Evolutionary conservation across 2,329 filamentous ascomycete genomes (phyloP), one percentile per base, ranked within the genome.

Genomic region (Cytospora leucostoma): DNA sequence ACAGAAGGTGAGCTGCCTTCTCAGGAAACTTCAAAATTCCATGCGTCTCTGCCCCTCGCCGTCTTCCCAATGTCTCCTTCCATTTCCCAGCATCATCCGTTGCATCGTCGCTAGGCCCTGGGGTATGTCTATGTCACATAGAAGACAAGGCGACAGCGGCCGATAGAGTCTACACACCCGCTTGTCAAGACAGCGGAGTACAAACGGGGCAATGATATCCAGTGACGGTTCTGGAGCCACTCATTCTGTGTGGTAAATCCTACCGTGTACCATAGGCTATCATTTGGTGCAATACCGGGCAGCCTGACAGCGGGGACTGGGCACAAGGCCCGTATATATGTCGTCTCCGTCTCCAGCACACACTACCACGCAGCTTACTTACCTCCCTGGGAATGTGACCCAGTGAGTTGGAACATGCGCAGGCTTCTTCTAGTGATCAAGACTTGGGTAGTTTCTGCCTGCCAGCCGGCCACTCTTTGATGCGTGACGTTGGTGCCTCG

Each of bases 1-100:
- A 73, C 86, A 89, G 75, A 89, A 88, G 79, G 87, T 86, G 71
- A 78, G 82, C 47, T 27, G 21, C 33, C 15, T n/a, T 59, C 49
- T 53, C 19, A 10, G 13, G 11, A 33, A 19, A 7, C 2, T 49
- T 19, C 56, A 49, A 55, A 55, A 37, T 44, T 27, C 33, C 15
- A 35, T 50, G 32, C 32, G 35, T 38, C 38, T 52, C 47, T 38
- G 13, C 35, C 58, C 35, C n/a, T 44, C 40, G n/a, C 10, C 17
- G 5, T 10, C 44, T 11, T 7, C 44, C n/a, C n/a, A 8, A 11
- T 21, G n/a, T 47, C 21, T 21, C 10, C 7, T 47, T 11, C 8
- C 44, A 7, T 47, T 7, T 13, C 10, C 8, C 44, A 47, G 44
- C 44, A 12, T 47, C 5, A 17, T 27, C 44, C n/a, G n/a, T n/a